Evolutionary conservation across 495 filamentous ascomycete species (phyloP).

Genomic region (Aspergillus cristatus): DNA sequence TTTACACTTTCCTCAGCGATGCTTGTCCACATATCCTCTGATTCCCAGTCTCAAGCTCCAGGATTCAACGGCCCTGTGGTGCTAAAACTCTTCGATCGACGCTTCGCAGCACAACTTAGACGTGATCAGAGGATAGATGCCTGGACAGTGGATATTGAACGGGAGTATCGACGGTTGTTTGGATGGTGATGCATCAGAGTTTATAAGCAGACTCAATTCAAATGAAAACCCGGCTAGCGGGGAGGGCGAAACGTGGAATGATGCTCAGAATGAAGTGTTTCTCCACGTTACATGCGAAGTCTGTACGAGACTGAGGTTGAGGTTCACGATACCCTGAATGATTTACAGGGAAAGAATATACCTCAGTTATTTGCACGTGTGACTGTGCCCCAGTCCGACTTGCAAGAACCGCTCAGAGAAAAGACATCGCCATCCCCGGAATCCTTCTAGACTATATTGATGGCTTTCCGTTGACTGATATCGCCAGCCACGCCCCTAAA

Average conservation of each 20-base stretch:
- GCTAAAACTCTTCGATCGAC: constrained; percentile 23
- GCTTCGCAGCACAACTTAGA: constrained; percentile 19
- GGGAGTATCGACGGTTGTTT: constrained; percentile 13
- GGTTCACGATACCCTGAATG: constrained; percentile 12
- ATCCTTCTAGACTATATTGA: constrained; percentile 17
- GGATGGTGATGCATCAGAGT: constrained; percentile 7
- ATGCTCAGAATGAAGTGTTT: constrained; percentile 13
- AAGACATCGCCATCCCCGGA: constrained; percentile 10
- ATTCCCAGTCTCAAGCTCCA: too few relatives aligned
- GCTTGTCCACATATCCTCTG: constrained; percentile 10
- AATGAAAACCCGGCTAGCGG: constrained; percentile 1
- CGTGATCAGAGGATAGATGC: constrained; percentile 9
- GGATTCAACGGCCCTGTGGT: constrained; percentile 7
- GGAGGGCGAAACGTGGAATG: constrained; percentile 11
- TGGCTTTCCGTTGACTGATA: constrained; percentile 16
- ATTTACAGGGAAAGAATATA: constrained; percentile 13
- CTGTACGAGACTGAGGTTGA: constrained; percentile 10
- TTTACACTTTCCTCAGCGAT: constrained; percentile 20
- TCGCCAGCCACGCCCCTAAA: constrained; percentile 8
- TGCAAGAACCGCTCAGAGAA: not conserved
- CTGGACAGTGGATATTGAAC: constrained; percentile 12
- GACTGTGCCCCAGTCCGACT: constrained; percentile 1
- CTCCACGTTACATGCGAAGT: constrained; percentile 5
- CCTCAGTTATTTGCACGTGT: constrained; percentile 9
- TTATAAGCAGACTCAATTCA: constrained; percentile 8